Evolutionary conservation across 192 early-diverging fungal genomes (phyloP).

Genomic region (Coemansia sp.): DNA sequence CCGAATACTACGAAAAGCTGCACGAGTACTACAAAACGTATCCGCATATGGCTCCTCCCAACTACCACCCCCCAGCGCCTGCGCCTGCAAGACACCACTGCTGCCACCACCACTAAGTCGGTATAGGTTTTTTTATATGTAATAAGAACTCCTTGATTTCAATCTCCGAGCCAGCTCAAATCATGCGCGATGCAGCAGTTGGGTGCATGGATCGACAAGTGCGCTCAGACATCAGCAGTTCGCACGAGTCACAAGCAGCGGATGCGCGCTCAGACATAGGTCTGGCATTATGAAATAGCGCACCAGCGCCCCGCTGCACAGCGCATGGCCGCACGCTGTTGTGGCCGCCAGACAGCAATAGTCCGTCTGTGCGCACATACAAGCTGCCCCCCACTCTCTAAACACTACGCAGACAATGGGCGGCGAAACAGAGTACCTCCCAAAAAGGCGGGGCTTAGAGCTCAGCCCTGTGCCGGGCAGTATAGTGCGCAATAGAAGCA

Average conservation of each 20-base stretch:
- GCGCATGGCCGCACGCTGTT: slow-evolving; percentile 1
- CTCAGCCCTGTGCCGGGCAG: slow-evolving; percentile 1
- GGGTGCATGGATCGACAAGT: slow-evolving; percentile 6
- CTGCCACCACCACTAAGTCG: slow-evolving; percentile 1
- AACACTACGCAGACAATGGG: slow-evolving; percentile 7
- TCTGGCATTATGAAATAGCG: slow-evolving; percentile 9
- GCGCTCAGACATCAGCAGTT: slow-evolving; percentile 5
- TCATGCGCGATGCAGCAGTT: background rate
- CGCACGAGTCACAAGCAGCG: background rate
- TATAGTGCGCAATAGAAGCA: slow-evolving; percentile 13
- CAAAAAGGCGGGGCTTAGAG: background rate
- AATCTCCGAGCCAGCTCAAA: slow-evolving; percentile 7
- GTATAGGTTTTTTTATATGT: background rate
- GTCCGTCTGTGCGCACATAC: slow-evolving; percentile 21
- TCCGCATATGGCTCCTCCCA: slow-evolving; percentile 8
- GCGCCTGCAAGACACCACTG: background rate
- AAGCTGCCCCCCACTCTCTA: background rate
- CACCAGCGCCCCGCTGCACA: background rate
- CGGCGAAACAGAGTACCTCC: background rate
- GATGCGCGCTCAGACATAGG: slow-evolving; percentile 12
- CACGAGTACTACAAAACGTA: slow-evolving; percentile 7
- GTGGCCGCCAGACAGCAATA: slow-evolving; percentile 1
- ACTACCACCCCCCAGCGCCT: background rate
- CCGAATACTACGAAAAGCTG: slow-evolving; percentile 2
- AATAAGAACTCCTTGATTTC: background rate